Base-by-base conservation (phyloP, 2,329 filamentous ascomycete species). In the Penicillium sp. region DNA sequence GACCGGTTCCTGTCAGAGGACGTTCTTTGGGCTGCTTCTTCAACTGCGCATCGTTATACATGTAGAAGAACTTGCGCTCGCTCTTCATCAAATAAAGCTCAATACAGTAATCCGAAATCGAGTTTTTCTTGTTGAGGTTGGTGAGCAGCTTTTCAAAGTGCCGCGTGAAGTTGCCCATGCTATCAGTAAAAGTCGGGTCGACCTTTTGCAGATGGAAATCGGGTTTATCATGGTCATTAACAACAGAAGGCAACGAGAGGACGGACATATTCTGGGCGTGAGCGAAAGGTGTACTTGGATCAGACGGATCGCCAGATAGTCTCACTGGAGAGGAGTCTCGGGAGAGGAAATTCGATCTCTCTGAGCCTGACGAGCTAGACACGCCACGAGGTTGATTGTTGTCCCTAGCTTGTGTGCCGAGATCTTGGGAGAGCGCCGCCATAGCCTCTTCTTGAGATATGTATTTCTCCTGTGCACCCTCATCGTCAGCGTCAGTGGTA, bases 231-330 rank as follows among this genome's bases (percentile, higher is more conserved):
- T 23, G 23, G 23, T 53, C 50, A n/a, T 84, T 81, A 23, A 86
- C 77, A 26, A 87, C 78, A 8, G 78, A 77, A 46, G 83, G 76
- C 6, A 85, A 74, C 19, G 81, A 84, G 30, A 86, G 76, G 13
- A 77, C 73, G 3, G 79, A 81, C 34, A 72, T 69, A 59, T 70
- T 75, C 60, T 72, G 74, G 51, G n/a, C 16, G 7, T 48, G 44
- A 26, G 44, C 23, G 38, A 42, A 41, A 26, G 50, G 50, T 23
- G 36, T 11, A 46, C 18, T n/a, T 11, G 29, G 16, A 27, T 53
- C 49, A 27, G 34, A 45, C 19, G 32, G 9, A 5, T 35, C 32
- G 7, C 16, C 10, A 16, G 44, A 26, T 9, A 64, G 13, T 41
- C 54, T 30, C 2, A 45, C 81, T 77, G 38, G 83, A 74, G 39